Conservation (phyloP, 2,329 filamentous ascomycete species). For the Diaporthe sp. region DNA sequence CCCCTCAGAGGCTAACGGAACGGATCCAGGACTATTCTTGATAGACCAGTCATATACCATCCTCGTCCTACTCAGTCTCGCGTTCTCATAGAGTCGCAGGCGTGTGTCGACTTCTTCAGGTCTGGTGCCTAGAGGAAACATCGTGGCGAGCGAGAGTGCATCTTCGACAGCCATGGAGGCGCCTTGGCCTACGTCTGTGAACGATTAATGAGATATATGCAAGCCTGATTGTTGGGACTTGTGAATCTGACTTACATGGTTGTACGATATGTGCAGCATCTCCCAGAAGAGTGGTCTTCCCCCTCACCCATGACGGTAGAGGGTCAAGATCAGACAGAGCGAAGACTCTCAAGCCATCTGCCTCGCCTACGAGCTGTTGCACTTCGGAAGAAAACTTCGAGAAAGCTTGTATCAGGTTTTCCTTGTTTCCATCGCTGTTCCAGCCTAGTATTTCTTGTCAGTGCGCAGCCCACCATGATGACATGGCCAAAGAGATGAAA, state of each 20-base stretch:
- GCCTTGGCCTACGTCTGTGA: not conserved
- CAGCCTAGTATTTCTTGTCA: not conserved
- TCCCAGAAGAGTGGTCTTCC: not conserved
- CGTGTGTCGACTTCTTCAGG: not conserved
- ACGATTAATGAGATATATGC: not conserved
- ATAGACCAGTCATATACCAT: not conserved
- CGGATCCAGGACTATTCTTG: not conserved
- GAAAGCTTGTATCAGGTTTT: slow-evolving; percentile 12
- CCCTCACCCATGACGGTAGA: not conserved
- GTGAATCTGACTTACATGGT: not conserved
- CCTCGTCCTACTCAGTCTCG: not conserved
- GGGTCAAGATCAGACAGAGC: not conserved
- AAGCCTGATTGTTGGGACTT: accelerated
- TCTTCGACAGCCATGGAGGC: slow-evolving; percentile 14
- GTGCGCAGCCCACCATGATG: not conserved
- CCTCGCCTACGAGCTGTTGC: not conserved
- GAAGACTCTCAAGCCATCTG: not conserved
- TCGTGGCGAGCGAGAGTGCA: not conserved
- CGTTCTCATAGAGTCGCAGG: not conserved
- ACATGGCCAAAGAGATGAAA: not conserved
- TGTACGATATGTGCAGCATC: slow-evolving; percentile 13
- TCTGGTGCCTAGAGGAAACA: slow-evolving; percentile 15
- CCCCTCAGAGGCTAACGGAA: not conserved
- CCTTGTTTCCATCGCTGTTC: not conserved
- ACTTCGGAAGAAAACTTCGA: not conserved